Evolutionary conservation across 352 stramenopile genomes (phyloP).

Genomic region (Globisporangium paroecandrum): DNA sequence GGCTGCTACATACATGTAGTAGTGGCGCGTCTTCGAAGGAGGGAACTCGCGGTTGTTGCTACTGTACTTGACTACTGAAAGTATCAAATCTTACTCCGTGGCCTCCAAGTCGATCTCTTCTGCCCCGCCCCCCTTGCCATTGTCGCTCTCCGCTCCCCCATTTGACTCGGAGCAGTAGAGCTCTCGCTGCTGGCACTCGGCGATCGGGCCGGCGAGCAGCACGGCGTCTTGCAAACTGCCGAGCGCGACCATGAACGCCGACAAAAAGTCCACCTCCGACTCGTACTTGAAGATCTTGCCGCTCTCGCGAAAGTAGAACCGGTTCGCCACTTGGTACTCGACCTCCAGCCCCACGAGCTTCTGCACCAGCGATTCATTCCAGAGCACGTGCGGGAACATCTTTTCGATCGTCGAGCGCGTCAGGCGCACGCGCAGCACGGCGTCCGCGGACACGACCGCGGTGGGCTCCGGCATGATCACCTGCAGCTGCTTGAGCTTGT

Average conservation of each 20-base stretch:
- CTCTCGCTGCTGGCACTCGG: slow-evolving; percentile 8
- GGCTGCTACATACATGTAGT: neutral
- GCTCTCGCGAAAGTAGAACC: slow-evolving; percentile 19
- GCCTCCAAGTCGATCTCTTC: neutral
- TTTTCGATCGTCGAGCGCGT: slow-evolving; percentile 29
- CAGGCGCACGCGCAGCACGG: slow-evolving; percentile 22
- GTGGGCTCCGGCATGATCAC: slow-evolving; percentile 17
- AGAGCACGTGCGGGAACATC: slow-evolving; percentile 35
- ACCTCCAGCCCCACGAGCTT: slow-evolving; percentile 22
- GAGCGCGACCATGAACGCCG: slow-evolving; percentile 17
- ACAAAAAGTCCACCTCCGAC: slow-evolving; percentile 17
- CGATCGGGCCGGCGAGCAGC: slow-evolving; percentile 7
- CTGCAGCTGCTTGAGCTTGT: slow-evolving; percentile 20
- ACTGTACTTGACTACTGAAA: neutral
- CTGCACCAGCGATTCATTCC: slow-evolving; percentile 22
- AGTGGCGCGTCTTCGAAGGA: neutral
- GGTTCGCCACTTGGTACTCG: slow-evolving; percentile 12
- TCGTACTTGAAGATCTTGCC: slow-evolving; percentile 17
- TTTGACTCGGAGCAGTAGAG: neutral
- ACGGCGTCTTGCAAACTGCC: slow-evolving; percentile 19
- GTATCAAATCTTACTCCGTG: neutral
- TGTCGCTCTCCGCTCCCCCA: neutral
- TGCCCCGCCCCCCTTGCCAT: neutral
- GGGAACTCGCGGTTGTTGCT: neutral
- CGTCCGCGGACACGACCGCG: slow-evolving; percentile 20